Evolutionary conservation across 1,139 yeast genomes (phyloP).

Genomic region (Kodamaea arcana): DNA sequence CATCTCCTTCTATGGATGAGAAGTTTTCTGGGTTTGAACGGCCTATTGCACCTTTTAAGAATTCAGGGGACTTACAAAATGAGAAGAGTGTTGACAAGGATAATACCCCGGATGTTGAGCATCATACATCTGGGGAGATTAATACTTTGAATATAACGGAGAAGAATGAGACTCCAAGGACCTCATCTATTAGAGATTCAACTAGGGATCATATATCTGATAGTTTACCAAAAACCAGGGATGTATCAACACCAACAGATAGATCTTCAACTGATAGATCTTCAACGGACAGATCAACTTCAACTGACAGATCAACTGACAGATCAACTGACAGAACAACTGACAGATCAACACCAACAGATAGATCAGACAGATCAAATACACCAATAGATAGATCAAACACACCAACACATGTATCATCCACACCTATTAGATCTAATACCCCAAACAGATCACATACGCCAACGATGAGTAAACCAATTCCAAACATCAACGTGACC

Average conservation of each 20-base stretch:
- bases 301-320: too few relatives aligned
- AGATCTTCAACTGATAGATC: not conserved
- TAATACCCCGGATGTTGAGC: not conserved
- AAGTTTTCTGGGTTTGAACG: not conserved
- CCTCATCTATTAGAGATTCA: too few relatives aligned
- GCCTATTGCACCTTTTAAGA: not conserved
- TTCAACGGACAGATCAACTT: not conserved
- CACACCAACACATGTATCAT: not conserved
- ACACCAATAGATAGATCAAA: not conserved
- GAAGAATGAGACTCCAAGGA: too few relatives aligned
- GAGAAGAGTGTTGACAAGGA: not conserved
- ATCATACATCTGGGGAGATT: too few relatives aligned
- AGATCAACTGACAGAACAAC: too few relatives aligned
- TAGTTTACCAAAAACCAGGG: not conserved
- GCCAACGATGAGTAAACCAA: not conserved
- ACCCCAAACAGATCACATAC: not conserved
- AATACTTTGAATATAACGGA: not conserved
- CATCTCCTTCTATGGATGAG: not conserved
- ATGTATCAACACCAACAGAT: not conserved
- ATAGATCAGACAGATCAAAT: not conserved
- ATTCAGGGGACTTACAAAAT: not conserved
- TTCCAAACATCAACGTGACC: too few relatives aligned
- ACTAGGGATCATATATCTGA: not conserved
- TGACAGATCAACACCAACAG: too few relatives aligned
- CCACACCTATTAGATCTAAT: not conserved